Conservation (phyloP, 345 rosid genomes). For the Raphanus sativus region DNA sequence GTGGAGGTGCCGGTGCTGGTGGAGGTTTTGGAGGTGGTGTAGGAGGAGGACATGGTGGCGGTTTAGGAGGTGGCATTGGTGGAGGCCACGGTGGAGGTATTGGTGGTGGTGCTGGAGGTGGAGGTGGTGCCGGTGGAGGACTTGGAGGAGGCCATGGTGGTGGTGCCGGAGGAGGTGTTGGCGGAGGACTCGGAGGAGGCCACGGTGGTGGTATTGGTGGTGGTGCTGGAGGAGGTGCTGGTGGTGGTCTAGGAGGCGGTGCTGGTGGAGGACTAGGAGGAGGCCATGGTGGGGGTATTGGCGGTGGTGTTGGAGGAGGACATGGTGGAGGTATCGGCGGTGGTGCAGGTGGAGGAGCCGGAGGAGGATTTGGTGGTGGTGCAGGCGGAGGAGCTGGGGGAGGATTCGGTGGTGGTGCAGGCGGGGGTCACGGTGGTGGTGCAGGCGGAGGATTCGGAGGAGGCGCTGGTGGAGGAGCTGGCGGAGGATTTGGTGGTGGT, state of each 20-base stretch:
- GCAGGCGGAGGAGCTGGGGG: slow-evolving; percentile 17
- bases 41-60: slow-evolving; percentile 40
- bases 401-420: slow-evolving; percentile 22
- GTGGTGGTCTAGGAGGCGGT: slow-evolving; percentile 30
- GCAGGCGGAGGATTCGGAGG: slow-evolving; percentile 19
- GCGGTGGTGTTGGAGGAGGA: slow-evolving; percentile 20
- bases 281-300: slow-evolving; percentile 1
- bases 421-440: slow-evolving; percentile 18
- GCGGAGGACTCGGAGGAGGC: slow-evolving; percentile 22
- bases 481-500: slow-evolving; percentile 34
- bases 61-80: slow-evolving; percentile 28
- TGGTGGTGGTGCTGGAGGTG: slow-evolving; percentile 19
- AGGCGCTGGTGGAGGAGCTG: slow-evolving; percentile 17
- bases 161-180: slow-evolving; percentile 22
- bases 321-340: slow-evolving; percentile 25
- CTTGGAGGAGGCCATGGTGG: slow-evolving; percentile 27
- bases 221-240: slow-evolving; percentile 23
- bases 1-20: slow-evolving; percentile 30
- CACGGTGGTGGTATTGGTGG: slow-evolving; percentile 28
- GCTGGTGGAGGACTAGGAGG: slow-evolving; percentile 31
- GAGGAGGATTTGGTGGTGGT: slow-evolving; percentile 25
- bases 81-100: slow-evolving; percentile 26
- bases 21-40: slow-evolving; percentile 36
- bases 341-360: slow-evolving; percentile 27
- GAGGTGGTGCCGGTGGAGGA: slow-evolving; percentile 20